phyloP scores from a whole-genome alignment of 345 rosid genomes.

The Dimocarpus longan region DNA sequence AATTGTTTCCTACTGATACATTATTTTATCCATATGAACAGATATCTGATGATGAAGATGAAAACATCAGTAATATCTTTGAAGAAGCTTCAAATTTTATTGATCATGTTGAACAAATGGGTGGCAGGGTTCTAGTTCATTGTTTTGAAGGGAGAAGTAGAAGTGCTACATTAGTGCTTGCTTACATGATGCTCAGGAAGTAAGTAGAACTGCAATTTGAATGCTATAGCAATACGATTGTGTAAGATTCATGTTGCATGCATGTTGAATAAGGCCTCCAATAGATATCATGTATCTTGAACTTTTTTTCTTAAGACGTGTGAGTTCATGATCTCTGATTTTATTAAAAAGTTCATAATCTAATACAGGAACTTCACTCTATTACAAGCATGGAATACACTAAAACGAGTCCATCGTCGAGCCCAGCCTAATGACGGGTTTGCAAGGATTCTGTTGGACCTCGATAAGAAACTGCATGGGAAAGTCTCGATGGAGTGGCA shows the following conservation, averaged over 20 bases:
- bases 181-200: constrained; percentile 91
- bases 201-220: constrained; percentile 39
- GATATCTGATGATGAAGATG: constrained; percentile 83
- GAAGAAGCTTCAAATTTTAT: constrained; percentile 82
- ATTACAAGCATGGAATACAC: constrained; percentile 74
- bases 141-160: constrained; percentile 99
- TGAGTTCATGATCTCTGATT: neutral
- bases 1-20: constrained; percentile 13
- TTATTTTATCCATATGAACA: constrained; percentile 33
- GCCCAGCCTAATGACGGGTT: constrained; percentile 99
- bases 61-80: constrained; percentile 76
- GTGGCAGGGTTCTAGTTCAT: constrained; percentile 83
- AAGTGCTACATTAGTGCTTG: constrained; percentile 88
- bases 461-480: constrained; percentile 74
- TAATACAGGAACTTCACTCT: constrained; percentile 68
- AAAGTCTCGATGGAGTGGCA: constrained; percentile 97
- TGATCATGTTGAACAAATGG: constrained; percentile 73
- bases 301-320: neutral
- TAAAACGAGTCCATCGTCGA: constrained; percentile 82
- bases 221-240: neutral
- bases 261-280: constrained; percentile 1
- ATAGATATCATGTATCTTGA: neutral
- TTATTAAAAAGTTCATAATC: neutral
- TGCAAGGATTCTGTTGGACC: constrained; percentile 61
- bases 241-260: neutral